phyloP scores from a whole-genome alignment of 2,329 filamentous ascomycete species.

The Ambrosiella cleistominuta region DNA sequence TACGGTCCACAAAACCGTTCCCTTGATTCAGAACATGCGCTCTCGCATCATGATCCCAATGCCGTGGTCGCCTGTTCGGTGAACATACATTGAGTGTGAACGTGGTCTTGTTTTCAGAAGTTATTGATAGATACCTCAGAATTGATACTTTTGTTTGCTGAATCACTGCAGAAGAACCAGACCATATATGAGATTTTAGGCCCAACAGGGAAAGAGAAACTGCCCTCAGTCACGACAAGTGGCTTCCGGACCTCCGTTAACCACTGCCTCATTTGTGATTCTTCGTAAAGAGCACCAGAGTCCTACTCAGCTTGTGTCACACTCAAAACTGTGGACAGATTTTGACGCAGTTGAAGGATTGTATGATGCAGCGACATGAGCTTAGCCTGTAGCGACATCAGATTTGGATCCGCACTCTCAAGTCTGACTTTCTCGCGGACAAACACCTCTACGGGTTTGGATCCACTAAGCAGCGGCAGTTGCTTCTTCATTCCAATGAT shows the following conservation, averaged over 20 bases:
- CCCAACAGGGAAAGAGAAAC: no score
- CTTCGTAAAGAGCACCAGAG: not conserved
- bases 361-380: slow-evolving; percentile 60
- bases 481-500: not conserved
- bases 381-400: slow-evolving; percentile 73
- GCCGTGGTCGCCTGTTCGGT: slow-evolving; percentile 89
- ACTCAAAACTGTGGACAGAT: slow-evolving; percentile 63
- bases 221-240: no score
- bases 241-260: no score
- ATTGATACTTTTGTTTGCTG: no score
- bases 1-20: slow-evolving; percentile 96
- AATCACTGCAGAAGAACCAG: no score
- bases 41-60: slow-evolving; percentile 83
- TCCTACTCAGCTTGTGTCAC: slow-evolving; percentile 24
- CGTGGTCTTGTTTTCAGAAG: not conserved
- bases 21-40: slow-evolving; percentile 92
- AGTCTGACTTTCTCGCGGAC: slow-evolving; percentile 82
- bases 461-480: slow-evolving; percentile 13
- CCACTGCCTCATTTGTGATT: not conserved
- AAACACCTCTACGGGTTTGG: slow-evolving; percentile 42
- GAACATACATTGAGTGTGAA: slow-evolving; percentile 15
- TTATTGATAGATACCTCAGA: not conserved
- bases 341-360: slow-evolving; percentile 49
- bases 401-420: slow-evolving; percentile 72
- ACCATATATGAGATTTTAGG: no score